These are phyloP conservation scores for Talaromyces sp. DNA, from an alignment of 2,329 filamentous ascomycete species.

Conservation along the genomic window DNA sequence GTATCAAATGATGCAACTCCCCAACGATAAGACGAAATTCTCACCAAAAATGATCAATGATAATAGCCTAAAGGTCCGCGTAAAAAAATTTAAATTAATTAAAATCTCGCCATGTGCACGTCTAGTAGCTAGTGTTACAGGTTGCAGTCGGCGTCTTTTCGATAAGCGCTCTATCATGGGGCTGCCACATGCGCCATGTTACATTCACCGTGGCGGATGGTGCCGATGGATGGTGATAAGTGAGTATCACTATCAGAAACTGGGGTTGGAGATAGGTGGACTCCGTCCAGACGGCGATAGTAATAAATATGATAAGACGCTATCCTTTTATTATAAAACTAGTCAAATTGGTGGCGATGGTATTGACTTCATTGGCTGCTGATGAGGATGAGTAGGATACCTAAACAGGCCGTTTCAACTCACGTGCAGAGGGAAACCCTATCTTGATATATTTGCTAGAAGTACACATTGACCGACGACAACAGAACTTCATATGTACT, in stretches of 20 bases:
- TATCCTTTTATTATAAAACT: too few relatives aligned
- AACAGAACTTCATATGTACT: background rate
- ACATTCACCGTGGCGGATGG: background rate
- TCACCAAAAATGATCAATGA: background rate
- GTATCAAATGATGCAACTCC: background rate
- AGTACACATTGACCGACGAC: background rate
- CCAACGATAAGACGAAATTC: background rate
- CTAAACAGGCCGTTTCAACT: background rate
- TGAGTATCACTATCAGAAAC: background rate
- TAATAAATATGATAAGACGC: background rate
- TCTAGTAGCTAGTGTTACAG: background rate
- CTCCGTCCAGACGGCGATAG: background rate
- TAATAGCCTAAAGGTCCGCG: background rate
- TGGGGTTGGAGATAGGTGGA: background rate
- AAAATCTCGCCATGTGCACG: background rate
- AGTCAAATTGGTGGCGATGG: background rate
- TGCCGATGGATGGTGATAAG: background rate
- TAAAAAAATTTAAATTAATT: background rate
- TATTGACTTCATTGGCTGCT: background rate
- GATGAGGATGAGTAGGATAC: background rate
- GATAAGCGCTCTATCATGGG: background rate
- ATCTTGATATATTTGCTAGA: background rate
- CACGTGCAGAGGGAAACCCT: background rate
- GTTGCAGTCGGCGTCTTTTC: background rate
- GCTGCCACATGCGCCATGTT: constrained; percentile 4